Percentiles rank a stretch among this genome's conserved stretches.
phyloP scores from a whole-genome alignment of 352 stramenopile genomes.

The Phytophthora gonapodyides region DNA sequence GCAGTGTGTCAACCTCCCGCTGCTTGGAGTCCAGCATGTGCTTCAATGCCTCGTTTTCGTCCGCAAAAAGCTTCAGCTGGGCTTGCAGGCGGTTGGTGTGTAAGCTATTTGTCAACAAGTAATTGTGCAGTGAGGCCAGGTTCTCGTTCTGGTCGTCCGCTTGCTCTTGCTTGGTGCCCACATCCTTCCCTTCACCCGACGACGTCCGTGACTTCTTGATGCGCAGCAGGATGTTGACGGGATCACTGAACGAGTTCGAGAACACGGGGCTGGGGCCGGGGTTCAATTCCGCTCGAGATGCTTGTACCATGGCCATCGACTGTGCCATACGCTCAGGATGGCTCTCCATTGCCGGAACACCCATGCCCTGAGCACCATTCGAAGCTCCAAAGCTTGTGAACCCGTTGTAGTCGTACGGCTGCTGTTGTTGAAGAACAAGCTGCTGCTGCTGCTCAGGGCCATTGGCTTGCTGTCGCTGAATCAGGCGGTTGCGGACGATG shows the following conservation, averaged over 20 bases:
- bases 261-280: constrained; percentile 38
- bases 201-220: constrained; percentile 74
- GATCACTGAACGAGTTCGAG: constrained; percentile 69
- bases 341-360: constrained; percentile 24
- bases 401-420: constrained; percentile 33
- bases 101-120: constrained; percentile 64
- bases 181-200: constrained; percentile 33
- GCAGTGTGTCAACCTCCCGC: constrained; percentile 55
- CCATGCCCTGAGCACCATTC: constrained; percentile 16
- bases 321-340: constrained; percentile 30
- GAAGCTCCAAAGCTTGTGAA: constrained; percentile 32
- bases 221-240: constrained; percentile 73
- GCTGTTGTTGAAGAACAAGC: constrained; percentile 22
- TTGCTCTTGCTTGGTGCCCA: constrained; percentile 41
- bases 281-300: constrained; percentile 28
- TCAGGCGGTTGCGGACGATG: constrained; percentile 69
- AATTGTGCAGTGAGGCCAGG: constrained; percentile 71
- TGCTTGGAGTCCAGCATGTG: constrained; percentile 55
- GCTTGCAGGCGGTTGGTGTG: constrained; percentile 80
- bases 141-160: constrained; percentile 51
- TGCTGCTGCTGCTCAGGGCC: constrained; percentile 30
- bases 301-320: constrained; percentile 22
- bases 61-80: constrained; percentile 63
- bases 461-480: constrained; percentile 48
- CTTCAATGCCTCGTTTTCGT: constrained; percentile 69